phyloP scores from a whole-genome alignment of 2,329 filamentous ascomycete species.

The Colletotrichum spinosum region DNA sequence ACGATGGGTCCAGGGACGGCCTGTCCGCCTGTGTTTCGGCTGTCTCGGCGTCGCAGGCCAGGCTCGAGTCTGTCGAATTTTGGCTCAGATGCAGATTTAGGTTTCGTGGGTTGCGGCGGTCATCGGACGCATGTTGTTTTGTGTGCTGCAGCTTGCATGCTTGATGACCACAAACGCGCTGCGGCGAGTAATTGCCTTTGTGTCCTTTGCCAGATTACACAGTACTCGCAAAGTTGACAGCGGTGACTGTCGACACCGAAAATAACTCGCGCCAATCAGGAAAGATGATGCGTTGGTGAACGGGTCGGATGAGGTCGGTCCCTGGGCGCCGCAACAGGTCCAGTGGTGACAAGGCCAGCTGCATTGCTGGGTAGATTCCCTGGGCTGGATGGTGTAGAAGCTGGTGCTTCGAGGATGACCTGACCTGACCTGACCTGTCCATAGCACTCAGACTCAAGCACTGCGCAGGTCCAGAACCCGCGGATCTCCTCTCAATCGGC shows the following conservation, averaged over 20 bases:
- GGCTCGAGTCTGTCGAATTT: constrained; percentile 9
- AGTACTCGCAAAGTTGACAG: neutral
- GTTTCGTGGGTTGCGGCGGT: constrained; percentile 22
- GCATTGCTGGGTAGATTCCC: too few species aligned
- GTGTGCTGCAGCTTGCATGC: constrained; percentile 35
- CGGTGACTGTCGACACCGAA: neutral
- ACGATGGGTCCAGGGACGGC: constrained; percentile 9
- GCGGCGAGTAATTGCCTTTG: too few species aligned
- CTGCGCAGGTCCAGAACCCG: constrained; percentile 5
- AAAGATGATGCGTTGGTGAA: constrained; percentile 13
- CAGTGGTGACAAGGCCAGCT: too few species aligned
- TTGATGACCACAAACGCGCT: constrained; percentile 23
- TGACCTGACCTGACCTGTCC: too few species aligned
- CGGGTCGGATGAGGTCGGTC: constrained; percentile 3
- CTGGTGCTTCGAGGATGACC: too few species aligned
- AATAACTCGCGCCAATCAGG: neutral
- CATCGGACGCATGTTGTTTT: constrained; percentile 33
- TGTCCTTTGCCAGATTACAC: neutral
- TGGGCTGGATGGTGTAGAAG: too few species aligned
- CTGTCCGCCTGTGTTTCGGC: constrained; percentile 28
- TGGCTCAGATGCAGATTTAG: constrained; percentile 17
- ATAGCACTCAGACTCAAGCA: too few species aligned
- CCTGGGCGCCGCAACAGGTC: neutral
- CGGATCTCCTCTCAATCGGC: constrained; percentile 2
- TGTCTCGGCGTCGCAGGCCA: constrained; percentile 27